Percentiles rank a stretch among this genome's conserved stretches.
Evolutionary conservation across 2,329 filamentous ascomycete genomes (phyloP).

Genomic region (Nannizziopsis barbatae): DNA sequence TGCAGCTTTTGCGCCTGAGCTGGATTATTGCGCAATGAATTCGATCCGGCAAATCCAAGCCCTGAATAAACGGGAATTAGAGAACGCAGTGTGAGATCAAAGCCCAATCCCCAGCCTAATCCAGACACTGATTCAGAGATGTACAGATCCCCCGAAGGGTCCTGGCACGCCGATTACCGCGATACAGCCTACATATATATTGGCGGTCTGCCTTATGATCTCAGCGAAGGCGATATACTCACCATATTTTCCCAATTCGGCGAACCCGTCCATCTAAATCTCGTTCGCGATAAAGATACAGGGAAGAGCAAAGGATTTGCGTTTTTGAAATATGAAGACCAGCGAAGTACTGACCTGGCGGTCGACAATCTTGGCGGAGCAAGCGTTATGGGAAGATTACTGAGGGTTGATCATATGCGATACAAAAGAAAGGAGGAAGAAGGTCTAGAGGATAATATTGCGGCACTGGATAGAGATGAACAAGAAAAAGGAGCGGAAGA

Average conservation of each 20-base stretch:
- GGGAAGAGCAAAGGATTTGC: conserved; percentile 91
- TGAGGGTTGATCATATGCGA: conserved; percentile 83
- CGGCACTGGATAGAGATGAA: conserved; percentile 39
- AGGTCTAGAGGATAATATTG: conserved; percentile 41
- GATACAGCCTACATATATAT: conserved; percentile 97
- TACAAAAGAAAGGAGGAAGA: conserved; percentile 79
- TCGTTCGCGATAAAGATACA: conserved; percentile 88
- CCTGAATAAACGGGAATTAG: conserved; percentile 89
- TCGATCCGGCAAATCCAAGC: conserved; percentile 83
- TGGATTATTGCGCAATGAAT: conserved; percentile 54
- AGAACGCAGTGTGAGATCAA: conserved; percentile 62
- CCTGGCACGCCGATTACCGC: conserved; percentile 95
- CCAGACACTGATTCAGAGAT: conserved; percentile 19
- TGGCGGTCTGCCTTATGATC: conserved; percentile 80
- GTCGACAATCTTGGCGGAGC: conserved; percentile 92
- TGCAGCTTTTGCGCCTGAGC: background rate
- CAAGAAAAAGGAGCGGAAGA: conserved; percentile 29
- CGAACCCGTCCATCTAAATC: conserved; percentile 84
- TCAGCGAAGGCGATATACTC: conserved; percentile 90
- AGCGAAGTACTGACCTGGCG: conserved; percentile 86
- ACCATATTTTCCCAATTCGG: conserved; percentile 97
- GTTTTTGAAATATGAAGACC: conserved; percentile 97
- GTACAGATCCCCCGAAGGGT: conserved; percentile 64
- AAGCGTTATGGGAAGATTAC: conserved; percentile 63
- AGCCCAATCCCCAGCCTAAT: background rate